Percentiles rank a stretch among this genome's conserved stretches.
These are phyloP conservation scores for Raphanus hybrid DNA, from an alignment of 441 rosid genomes.

Conservation along the genomic window DNA sequence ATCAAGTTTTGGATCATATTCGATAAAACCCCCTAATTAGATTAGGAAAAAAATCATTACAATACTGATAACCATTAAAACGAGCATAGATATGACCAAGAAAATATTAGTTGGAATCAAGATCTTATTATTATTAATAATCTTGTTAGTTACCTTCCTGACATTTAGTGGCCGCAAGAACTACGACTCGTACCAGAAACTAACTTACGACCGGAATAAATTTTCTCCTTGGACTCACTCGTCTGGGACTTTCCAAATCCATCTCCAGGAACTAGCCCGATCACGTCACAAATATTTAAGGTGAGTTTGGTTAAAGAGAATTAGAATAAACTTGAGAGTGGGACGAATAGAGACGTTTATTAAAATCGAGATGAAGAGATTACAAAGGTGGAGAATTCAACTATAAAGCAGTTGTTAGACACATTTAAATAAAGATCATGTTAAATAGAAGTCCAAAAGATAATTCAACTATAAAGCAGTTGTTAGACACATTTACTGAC, in stretches of 20 bases:
- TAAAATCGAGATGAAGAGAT: too few species aligned
- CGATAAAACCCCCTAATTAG: too few species aligned
- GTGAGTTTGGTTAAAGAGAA: too few species aligned
- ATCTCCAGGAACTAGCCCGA: background rate
- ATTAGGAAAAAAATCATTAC: background rate
- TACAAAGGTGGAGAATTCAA: too few species aligned
- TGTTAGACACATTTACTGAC: too few species aligned
- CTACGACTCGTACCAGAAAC: conserved; percentile 46
- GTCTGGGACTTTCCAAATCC: conserved; percentile 28
- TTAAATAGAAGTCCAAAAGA: too few species aligned
- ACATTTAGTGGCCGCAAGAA: conserved; percentile 35
- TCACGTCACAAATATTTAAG: conserved; percentile 18
- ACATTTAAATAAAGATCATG: too few species aligned
- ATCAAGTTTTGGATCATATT: too few species aligned
- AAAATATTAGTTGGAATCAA: background rate
- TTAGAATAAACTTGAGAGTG: too few species aligned
- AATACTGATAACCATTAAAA: background rate
- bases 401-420: too few species aligned
- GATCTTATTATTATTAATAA: background rate
- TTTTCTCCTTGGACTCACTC: background rate
- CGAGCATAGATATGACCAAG: background rate
- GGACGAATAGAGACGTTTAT: too few species aligned
- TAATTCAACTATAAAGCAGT: too few species aligned
- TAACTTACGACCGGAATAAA: conserved; percentile 30
- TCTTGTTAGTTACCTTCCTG: background rate